Evolutionary conservation across 2,329 filamentous ascomycete genomes (phyloP).

Genomic region (Tolypocladium ovalisporum): DNA sequence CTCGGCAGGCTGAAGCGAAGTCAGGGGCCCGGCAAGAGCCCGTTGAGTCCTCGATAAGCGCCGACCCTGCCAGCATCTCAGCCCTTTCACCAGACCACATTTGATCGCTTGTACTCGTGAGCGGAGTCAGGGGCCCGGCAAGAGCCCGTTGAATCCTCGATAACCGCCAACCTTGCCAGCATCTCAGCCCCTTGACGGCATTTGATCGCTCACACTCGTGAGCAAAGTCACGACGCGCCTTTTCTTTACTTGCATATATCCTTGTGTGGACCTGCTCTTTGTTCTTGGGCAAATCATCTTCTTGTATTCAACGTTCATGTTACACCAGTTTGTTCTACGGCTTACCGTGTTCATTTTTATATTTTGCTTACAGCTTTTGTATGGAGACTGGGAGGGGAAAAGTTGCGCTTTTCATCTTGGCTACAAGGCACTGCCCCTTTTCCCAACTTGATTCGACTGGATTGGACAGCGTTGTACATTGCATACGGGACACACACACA

Average conservation of each 20-base stretch:
- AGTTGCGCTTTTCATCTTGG: background rate
- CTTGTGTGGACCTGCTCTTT: background rate
- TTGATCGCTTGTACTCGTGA: background rate
- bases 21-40: slow-evolving; percentile 30
- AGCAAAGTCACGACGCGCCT: background rate
- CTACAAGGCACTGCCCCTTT: background rate
- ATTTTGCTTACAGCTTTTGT: background rate
- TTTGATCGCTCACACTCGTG: background rate
- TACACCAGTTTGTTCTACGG: background rate
- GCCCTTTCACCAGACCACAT: background rate
- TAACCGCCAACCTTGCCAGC: slow-evolving; percentile 1
- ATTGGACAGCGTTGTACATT: slow-evolving; percentile 1
- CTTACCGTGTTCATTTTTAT: background rate
- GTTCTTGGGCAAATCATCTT: background rate
- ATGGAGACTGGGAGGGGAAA: background rate
- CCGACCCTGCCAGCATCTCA: background rate
- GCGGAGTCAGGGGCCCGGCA: slow-evolving; percentile 21
- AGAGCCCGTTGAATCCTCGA: slow-evolving; percentile 30
- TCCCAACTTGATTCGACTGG: background rate
- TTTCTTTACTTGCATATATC: background rate
- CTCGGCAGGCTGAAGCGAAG: slow-evolving; percentile 30
- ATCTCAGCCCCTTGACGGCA: background rate
- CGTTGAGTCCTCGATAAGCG: slow-evolving; percentile 26
- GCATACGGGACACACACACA: background rate
- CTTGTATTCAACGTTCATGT: background rate